These are phyloP conservation scores for Sporothrix phasma DNA, from an alignment of 2,329 filamentous ascomycete genomes.

Conservation along the genomic window DNA sequence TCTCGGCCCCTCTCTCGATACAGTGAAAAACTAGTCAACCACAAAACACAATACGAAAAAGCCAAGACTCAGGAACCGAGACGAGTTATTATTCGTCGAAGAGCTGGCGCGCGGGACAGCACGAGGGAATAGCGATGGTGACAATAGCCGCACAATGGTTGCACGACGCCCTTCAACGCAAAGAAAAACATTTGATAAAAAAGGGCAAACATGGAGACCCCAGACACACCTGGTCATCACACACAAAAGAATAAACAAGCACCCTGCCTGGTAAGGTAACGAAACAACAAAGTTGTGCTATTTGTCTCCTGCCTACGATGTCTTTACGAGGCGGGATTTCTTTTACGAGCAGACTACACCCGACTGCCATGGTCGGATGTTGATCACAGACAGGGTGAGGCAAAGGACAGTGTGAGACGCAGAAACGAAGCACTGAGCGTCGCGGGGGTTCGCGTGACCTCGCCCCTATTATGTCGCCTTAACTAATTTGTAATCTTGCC, in stretches of 20 bases:
- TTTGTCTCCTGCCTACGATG: neutral
- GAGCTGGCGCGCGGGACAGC: neutral
- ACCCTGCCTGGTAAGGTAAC: too few relatives aligned
- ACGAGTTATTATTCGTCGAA: neutral
- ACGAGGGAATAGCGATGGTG: neutral
- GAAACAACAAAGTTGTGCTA: too few relatives aligned
- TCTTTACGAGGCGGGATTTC: neutral
- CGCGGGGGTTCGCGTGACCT: neutral
- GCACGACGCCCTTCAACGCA: neutral
- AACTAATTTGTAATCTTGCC: too few relatives aligned
- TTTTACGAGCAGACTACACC: too few relatives aligned
- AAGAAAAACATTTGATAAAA: too few relatives aligned
- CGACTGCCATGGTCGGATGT: neutral
- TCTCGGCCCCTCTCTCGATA: too few relatives aligned
- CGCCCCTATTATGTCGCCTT: too few relatives aligned
- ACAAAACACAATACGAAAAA: neutral
- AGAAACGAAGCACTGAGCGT: too few relatives aligned
- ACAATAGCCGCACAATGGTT: neutral
- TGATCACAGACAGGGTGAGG: neutral
- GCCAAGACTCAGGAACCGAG: neutral
- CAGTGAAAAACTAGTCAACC: neutral
- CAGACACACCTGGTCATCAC: too few relatives aligned
- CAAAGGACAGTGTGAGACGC: too few relatives aligned
- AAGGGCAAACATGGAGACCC: too few relatives aligned
- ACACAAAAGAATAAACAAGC: too few relatives aligned